Evolutionary conservation across 805 yeast genomes (phyloP).

Genomic region (Yarrowia keelungensis): DNA sequence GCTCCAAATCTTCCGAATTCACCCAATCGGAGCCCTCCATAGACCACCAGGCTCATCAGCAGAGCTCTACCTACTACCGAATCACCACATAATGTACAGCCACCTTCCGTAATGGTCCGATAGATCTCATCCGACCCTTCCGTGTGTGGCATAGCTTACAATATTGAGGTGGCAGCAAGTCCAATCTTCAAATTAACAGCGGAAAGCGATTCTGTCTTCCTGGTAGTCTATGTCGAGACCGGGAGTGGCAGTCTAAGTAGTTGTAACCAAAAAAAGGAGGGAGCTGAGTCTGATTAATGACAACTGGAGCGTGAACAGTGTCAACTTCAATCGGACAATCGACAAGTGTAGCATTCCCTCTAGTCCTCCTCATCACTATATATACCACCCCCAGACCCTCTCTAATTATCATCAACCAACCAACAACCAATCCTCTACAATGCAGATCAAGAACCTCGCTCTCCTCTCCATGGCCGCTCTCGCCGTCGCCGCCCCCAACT

Average conservation of each 20-base stretch:
- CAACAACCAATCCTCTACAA: slow-evolving; percentile 1
- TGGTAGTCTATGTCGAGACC: neutral
- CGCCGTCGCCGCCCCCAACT: slow-evolving; percentile 16
- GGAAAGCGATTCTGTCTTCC: neutral
- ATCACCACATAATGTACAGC: neutral
- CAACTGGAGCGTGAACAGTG: neutral
- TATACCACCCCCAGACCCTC: neutral
- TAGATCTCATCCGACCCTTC: neutral
- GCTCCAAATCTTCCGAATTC: no score
- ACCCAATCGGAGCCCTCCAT: no score
- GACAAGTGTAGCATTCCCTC: neutral
- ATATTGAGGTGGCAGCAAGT: neutral
- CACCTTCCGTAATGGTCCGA: slow-evolving; percentile 2
- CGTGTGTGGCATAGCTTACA: neutral
- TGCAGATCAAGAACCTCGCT: slow-evolving; percentile 39
- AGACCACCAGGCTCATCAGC: no score
- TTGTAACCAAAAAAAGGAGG: neutral
- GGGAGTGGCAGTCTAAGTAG: neutral
- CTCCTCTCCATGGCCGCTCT: slow-evolving; percentile 33
- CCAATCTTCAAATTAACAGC: neutral
- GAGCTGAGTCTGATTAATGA: neutral
- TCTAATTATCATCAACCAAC: neutral
- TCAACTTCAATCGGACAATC: neutral
- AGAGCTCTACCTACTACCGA: neutral
- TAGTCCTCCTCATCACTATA: neutral